A percentile compares a stretch with the other conserved stretches of the same genome.
These are phyloP conservation scores for Podaxis rugospora DNA, from an alignment of 768 basidiomycete species.

Conservation along the genomic window DNA sequence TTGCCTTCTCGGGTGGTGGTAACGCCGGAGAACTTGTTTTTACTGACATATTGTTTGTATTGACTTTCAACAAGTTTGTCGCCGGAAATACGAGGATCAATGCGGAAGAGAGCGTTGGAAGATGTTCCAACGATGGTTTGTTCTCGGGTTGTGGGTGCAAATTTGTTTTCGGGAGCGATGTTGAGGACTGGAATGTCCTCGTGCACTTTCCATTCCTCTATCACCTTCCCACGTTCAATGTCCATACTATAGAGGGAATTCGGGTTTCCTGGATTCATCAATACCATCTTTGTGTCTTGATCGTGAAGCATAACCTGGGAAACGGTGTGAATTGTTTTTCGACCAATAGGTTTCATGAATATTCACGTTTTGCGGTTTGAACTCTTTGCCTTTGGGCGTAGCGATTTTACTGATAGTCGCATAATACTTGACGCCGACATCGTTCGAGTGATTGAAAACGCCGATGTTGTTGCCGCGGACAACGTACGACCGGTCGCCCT, in stretches of 20 bases:
- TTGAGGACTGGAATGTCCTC: constrained; percentile 83
- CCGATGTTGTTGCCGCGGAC: constrained; percentile 90
- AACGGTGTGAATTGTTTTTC: not conserved
- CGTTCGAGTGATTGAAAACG: constrained; percentile 74
- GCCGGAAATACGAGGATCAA: constrained; percentile 92
- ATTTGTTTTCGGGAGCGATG: constrained; percentile 91
- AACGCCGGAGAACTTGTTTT: constrained; percentile 93
- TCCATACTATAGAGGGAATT: constrained; percentile 89
- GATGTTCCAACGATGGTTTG: constrained; percentile 93
- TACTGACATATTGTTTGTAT: constrained; percentile 93
- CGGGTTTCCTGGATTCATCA: constrained; percentile 80
- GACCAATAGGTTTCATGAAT: not conserved
- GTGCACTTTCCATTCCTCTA: constrained; percentile 99
- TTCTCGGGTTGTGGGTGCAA: constrained; percentile 87
- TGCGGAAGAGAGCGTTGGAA: constrained; percentile 93
- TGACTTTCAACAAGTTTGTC: constrained; percentile 92
- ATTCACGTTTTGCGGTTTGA: constrained; percentile 81
- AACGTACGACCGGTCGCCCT: constrained; percentile 92
- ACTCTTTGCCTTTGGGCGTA: constrained; percentile 75
- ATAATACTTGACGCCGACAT: constrained; percentile 69
- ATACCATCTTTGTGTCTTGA: constrained; percentile 92
- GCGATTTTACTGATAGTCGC: constrained; percentile 83
- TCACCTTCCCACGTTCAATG: constrained; percentile 90
- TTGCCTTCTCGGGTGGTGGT: constrained; percentile 83
- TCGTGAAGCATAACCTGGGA: constrained; percentile 91